Conservation (phyloP, 1,284 basidiomycete species). For the Uromyces viciae-fabae region DNA sequence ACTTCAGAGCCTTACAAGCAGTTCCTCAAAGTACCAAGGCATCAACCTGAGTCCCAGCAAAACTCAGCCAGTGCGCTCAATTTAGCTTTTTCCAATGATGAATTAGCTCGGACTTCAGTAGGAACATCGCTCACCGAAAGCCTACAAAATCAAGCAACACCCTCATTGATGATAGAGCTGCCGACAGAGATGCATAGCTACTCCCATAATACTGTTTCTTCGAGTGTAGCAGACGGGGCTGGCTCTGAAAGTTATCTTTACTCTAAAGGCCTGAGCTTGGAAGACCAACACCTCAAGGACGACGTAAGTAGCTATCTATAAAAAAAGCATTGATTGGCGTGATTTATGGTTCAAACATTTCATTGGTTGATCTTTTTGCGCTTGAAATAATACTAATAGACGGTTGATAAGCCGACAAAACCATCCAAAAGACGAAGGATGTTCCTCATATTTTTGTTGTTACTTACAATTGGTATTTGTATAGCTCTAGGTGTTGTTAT, state of each 20-base stretch:
- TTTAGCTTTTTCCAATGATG: not conserved
- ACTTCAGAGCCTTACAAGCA: slow-evolving; percentile 12
- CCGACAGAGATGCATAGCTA: not conserved
- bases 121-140: not conserved
- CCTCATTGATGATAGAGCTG: not conserved
- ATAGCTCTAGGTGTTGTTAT: not conserved
- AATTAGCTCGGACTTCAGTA: not conserved
- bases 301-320: not conserved
- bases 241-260: not conserved
- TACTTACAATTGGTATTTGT: not conserved
- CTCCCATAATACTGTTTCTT: not conserved
- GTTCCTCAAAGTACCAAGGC: not conserved
- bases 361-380: not conserved
- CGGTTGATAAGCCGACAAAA: not conserved
- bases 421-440: slow-evolving; percentile 5
- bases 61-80: not conserved
- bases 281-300: not conserved
- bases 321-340: not conserved
- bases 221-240: not conserved
- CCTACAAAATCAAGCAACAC: not conserved
- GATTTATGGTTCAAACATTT: not conserved
- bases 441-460: not conserved
- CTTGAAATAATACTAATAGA: not conserved
- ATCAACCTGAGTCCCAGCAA: not conserved
- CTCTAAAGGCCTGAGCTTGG: slow-evolving; percentile 2